Percentiles rank a stretch among this genome's conserved stretches.
These are phyloP conservation scores for Amyloporia xantha DNA, from an alignment of 768 basidiomycete genomes.

Conservation along the genomic window DNA sequence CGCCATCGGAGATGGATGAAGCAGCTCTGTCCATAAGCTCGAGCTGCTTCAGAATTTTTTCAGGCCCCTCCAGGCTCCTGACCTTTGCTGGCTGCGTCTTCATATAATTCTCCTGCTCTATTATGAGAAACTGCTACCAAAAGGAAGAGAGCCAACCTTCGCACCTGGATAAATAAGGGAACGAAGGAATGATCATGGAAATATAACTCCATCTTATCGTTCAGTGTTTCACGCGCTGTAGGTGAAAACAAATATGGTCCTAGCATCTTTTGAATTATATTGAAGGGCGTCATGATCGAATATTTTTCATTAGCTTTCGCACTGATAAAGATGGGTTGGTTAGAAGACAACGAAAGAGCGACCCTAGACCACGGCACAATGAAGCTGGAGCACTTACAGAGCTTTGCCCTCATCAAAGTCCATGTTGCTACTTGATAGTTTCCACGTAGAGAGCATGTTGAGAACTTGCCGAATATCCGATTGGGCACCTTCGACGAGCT, in stretches of 20 bases:
- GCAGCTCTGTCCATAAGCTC: slow-evolving; percentile 83
- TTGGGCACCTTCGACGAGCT: slow-evolving; percentile 81
- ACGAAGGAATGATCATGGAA: slow-evolving; percentile 95
- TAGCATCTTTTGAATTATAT: slow-evolving; percentile 80
- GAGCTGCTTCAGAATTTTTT: slow-evolving; percentile 63
- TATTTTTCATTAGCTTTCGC: slow-evolving; percentile 91
- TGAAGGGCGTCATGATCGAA: slow-evolving; percentile 85
- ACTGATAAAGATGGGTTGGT: no score
- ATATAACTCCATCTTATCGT: slow-evolving; percentile 92
- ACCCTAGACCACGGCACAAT: neutral
- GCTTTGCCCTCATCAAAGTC: slow-evolving; percentile 86
- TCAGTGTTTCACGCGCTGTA: slow-evolving; percentile 74
- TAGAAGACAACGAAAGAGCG: no score
- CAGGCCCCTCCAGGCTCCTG: slow-evolving; percentile 54
- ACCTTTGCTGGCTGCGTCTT: slow-evolving; percentile 68
- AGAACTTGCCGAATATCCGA: slow-evolving; percentile 96
- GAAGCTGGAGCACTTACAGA: neutral
- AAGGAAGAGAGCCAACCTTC: neutral
- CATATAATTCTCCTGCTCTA: slow-evolving; percentile 82
- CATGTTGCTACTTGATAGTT: slow-evolving; percentile 73
- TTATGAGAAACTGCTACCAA: neutral
- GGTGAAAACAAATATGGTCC: slow-evolving; percentile 87
- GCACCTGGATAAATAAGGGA: slow-evolving; percentile 92
- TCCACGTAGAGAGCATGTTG: slow-evolving; percentile 98
- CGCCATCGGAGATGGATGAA: slow-evolving; percentile 90